Base-by-base conservation (phyloP, 2,329 filamentous ascomycete species). In the Scytalidium lignicola region DNA sequence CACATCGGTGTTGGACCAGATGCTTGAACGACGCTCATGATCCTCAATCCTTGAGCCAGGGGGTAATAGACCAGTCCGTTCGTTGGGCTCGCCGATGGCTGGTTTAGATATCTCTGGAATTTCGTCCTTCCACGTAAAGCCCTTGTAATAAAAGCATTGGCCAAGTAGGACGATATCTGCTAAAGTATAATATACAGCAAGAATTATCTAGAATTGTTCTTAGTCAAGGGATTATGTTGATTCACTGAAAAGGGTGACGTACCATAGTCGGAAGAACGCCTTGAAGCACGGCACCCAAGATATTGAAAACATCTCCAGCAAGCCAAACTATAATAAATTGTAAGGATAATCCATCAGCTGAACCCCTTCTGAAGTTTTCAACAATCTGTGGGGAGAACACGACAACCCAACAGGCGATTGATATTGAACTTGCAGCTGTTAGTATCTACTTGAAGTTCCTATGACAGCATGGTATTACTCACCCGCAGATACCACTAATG, bases 341-440 rank as follows among this genome's bases (percentile, higher is more conserved):
- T 13, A 96, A 80, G 0, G 89, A 95, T 1, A 97, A 76, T 2
- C 90, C 92, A 65, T 96, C 90, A 50, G 90, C 89, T 39, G 87
- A 95, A 57, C 81, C 74, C 49, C 90, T 82, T 55, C 84, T 85
- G 71, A 96, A 96, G 65, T 96, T 96, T 64, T 96, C 90, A 59
- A 96, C 85, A 60, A 99, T 96, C 61, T 99, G 93, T 2, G 93
- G 93, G 1, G 90, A 93, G 72, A 96, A 99, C 50, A 99, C 93
- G 29, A 97, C 89, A 50, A 97, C 88, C 93, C 93, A 96, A 65
- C 91, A 96, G 45, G 91, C 91, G 65, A 99, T 96, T 42, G 90
- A 96, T 58, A 99, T 91, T 8, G 91, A 96, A 29, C 91, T 89
- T 51, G 43, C 60, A 26, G 41, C 9, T 46, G 41, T 41, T n/a